Base-by-base conservation (phyloP, 208 protist species). In the Acanthamoeba castellanii region DNA sequence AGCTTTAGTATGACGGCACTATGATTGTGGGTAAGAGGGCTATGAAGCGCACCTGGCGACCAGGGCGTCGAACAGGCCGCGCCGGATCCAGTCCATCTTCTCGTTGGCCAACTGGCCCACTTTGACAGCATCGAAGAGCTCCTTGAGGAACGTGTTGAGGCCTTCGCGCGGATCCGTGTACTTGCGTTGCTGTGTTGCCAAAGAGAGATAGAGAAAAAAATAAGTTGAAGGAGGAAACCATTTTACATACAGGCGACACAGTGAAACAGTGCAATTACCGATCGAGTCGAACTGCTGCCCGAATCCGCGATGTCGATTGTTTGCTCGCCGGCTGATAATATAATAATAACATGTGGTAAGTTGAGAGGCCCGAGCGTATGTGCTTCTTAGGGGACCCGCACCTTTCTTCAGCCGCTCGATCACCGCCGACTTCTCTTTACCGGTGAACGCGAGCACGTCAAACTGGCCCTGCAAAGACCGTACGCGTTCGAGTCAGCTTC, bases 21-120 rank as follows among this genome's bases (percentile, higher is more conserved):
- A 6, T 78, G 70, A 47, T 66, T 8, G 25, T 9, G 59, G 7
- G 25, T 2, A 20, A 8, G 22, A 66, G 22, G 59, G 59, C 7
- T 0, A 66, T n/a, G 59, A 50, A 64, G 52, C 30, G n/a, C 72
- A 59, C 89, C 89, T 94, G 30, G 59, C 59, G 27, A 94, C 89
- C 13, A 94, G 89, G n/a, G 89, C 68, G 50, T 94, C 89, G 30
- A 94, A 52, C 22, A 94, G 66, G 50, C 89, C 89, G 30, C 89
- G 64, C 7, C 68, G 42, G 30, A 94, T 78, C 89, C 89, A 94
- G 50, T 94, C 89, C 89, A 94, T 94, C 34, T 94, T 94, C 42
- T 94, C 89, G 30, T 81, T 64, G 37, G 89, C 89, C 55, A 94
- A 34, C 47, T 94, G 89, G 50, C 59, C 89, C 47, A 92, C 85